Conservation (phyloP, 108 stramenopile genomes). For the Nitzschia sp. region DNA sequence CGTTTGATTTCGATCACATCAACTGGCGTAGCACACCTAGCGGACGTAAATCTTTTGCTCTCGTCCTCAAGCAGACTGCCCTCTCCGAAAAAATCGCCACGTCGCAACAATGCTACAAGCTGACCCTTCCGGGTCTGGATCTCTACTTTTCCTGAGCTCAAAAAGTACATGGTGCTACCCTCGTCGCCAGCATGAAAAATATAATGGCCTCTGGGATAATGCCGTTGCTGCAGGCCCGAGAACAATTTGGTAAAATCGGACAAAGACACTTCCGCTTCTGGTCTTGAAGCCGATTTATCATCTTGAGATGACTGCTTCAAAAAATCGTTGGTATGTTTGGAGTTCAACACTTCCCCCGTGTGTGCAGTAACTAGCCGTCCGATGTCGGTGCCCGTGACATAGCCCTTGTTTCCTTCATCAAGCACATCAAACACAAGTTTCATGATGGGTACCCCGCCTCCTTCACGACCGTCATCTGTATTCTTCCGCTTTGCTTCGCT, state of each 20-base stretch:
- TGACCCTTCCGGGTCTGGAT: slow-evolving; percentile 76
- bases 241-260: slow-evolving; percentile 72
- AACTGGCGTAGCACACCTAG: slow-evolving; percentile 69
- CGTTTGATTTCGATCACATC: slow-evolving; percentile 72
- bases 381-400: slow-evolving; percentile 63
- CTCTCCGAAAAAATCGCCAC: slow-evolving; percentile 86
- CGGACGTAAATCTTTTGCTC: slow-evolving; percentile 59
- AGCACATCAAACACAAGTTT: slow-evolving; percentile 77
- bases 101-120: slow-evolving; percentile 57
- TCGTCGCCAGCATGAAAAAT: slow-evolving; percentile 78
- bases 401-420: slow-evolving; percentile 78
- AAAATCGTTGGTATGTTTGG: slow-evolving; percentile 52
- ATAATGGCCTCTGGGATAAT: slow-evolving; percentile 79
- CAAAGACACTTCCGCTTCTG: slow-evolving; percentile 45
- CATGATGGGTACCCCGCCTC: slow-evolving; percentile 55
- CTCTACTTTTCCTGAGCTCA: slow-evolving; percentile 82
- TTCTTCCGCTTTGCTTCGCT: slow-evolving; percentile 38
- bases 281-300: slow-evolving; percentile 17
- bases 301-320: slow-evolving; percentile 29
- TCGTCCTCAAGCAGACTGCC: slow-evolving; percentile 62
- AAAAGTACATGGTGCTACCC: slow-evolving; percentile 86
- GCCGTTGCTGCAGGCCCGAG: slow-evolving; percentile 56
- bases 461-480: slow-evolving; percentile 20
- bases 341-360: slow-evolving; percentile 52
- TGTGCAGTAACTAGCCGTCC: slow-evolving; percentile 61